phyloP scores from a whole-genome alignment of 2,329 filamentous ascomycete species.

The Aspergillus sp. region DNA sequence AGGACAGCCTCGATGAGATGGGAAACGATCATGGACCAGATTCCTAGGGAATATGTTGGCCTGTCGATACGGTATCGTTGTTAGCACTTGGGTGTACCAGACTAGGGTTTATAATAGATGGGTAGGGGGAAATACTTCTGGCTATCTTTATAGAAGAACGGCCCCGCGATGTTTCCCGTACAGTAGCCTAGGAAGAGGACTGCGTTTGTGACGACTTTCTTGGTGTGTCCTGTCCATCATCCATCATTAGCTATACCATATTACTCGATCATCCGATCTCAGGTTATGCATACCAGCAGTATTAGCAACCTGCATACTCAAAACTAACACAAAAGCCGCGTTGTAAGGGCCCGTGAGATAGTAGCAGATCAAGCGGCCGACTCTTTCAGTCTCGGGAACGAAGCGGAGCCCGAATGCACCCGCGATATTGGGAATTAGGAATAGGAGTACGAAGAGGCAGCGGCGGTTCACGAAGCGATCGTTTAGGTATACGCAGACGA shows the following conservation, averaged over 20 bases:
- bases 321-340: conserved; percentile 53
- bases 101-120: not conserved
- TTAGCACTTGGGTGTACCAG: not conserved
- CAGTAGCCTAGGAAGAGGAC: conserved; percentile 62
- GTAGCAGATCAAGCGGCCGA: conserved; percentile 60
- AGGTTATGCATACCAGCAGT: conserved; percentile 40
- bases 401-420: conserved; percentile 60
- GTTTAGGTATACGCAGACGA: conserved; percentile 50
- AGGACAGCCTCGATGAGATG: conserved; percentile 54
- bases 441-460: conserved; percentile 55
- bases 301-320: conserved; percentile 47
- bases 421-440: conserved; percentile 60
- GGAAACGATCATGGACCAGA: conserved; percentile 58
- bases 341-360: conserved; percentile 57
- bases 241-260: not conserved
- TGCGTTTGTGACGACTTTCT: conserved; percentile 65
- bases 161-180: conserved; percentile 61
- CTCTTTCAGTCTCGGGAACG: conserved; percentile 50
- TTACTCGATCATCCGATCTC: not conserved
- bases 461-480: conserved; percentile 50
- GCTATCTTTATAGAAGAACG: conserved; percentile 61
- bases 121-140: conserved; percentile 40
- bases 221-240: conserved; percentile 54
- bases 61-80: conserved; percentile 15
- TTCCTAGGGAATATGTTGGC: conserved; percentile 52